Base-by-base conservation (phyloP, 2,329 filamentous ascomycete genomes). In the Ophiostoma perfectum region DNA sequence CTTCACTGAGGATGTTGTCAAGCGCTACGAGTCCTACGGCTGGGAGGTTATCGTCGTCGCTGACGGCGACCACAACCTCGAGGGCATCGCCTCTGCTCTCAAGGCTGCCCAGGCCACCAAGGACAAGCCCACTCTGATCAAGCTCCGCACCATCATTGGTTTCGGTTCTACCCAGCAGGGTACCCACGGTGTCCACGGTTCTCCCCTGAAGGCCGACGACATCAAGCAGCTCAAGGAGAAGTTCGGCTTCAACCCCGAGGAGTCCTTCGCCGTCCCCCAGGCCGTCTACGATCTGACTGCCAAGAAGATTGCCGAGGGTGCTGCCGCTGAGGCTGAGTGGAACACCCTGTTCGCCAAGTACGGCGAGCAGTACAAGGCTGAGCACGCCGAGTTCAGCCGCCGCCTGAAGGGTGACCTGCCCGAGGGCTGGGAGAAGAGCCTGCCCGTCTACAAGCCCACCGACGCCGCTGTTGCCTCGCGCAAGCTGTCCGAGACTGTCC, bases 101-200 rank as follows among this genome's bases (percentile, higher is more conserved):
- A 86, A 88, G 80, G 87, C 91, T 83, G 90, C 88, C 79, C 88
- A 94, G 84, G 83, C 88, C 73, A 90, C 96, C 81, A 98, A 88
- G 80, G 88, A 98, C 86, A 99, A 98, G 90, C 95, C 95, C 72
- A 90, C 93, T 71, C 83, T 99, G 77, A 97, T 99, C 85, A 93
- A 96, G 85, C 88, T 99, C 75, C 93, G 89, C 79, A 99, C 95
- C 78, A 98, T 91, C 80, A 99, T 99, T 78, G 95, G 95, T 76
- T 99, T 90, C 82, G 95, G 95, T 76, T 98, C 95, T 75, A 87
- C 90, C 81, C 88, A 95, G 76, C 87, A 96, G 84, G 95, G 95
- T 77, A 98, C 95, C 74, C 90, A 92, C 79, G 92, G 92, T 80
- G 95, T 99, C 72, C 95, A 99, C 87, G 95, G 95, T 75, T 93